Evolutionary conservation across 202 grass and related monocot species (phyloP).

Genomic region (Brachypodium distachyon): DNA sequence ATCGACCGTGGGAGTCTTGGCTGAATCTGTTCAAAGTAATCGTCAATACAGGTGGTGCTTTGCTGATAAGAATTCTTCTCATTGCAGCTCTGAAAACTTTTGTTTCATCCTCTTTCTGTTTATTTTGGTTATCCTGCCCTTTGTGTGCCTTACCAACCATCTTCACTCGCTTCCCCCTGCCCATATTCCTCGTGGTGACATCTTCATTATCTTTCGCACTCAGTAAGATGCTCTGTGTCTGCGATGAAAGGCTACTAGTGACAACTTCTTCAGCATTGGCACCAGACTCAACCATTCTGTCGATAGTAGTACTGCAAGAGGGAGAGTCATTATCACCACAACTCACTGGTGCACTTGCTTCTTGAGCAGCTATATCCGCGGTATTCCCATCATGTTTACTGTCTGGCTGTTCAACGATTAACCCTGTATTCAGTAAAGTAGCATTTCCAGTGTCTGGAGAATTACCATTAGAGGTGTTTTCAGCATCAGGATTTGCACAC

Average conservation of each 20-base stretch:
- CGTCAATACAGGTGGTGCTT: constrained; percentile 65
- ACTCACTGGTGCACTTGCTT: constrained; percentile 20
- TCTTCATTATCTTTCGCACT: constrained; percentile 28
- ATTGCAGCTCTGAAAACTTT: constrained; percentile 71
- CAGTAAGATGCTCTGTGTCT: constrained; percentile 25
- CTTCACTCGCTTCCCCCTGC: constrained; percentile 33
- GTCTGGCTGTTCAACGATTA: constrained; percentile 1
- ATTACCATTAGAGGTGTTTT: constrained; percentile 16
- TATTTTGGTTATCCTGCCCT: constrained; percentile 30
- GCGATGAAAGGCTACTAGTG: constrained; percentile 21
- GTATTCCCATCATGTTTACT: constrained; percentile 23
- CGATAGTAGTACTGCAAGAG: constrained; percentile 30
- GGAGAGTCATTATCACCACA: constrained; percentile 23
- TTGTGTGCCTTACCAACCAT: constrained; percentile 21
- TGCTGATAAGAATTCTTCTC: constrained; percentile 83
- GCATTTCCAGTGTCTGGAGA: constrained; percentile 8
- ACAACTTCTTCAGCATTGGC: constrained; percentile 27
- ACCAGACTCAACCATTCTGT: constrained; percentile 29
- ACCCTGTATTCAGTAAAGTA: background rate
- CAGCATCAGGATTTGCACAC: constrained; percentile 16
- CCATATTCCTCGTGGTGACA: constrained; percentile 26
- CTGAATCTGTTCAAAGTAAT: constrained; percentile 95
- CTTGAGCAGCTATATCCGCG: constrained; percentile 21
- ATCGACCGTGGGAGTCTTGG: constrained; percentile 65
- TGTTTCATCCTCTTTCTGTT: constrained; percentile 31